phyloP scores from a whole-genome alignment of 306 rosid genomes.

The Dalbergia oliveri region DNA sequence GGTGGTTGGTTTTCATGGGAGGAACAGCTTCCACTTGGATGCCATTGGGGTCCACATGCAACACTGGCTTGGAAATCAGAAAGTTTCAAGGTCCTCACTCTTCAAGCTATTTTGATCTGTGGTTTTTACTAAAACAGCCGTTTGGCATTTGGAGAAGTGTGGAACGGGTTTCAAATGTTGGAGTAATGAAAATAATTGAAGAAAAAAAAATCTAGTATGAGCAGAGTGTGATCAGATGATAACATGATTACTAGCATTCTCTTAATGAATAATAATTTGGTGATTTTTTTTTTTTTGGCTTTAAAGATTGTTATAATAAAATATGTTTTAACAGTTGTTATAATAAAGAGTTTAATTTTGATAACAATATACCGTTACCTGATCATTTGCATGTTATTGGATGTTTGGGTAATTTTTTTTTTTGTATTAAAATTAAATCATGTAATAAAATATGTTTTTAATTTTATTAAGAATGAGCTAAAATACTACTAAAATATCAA shows the following conservation, averaged over 20 bases:
- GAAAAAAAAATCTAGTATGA: neutral
- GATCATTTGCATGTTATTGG: too few species aligned
- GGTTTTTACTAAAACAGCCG: conserved; percentile 31
- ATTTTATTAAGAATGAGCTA: too few species aligned
- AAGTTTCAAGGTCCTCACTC: conserved; percentile 59
- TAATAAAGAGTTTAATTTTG: too few species aligned
- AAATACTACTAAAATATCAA: too few species aligned
- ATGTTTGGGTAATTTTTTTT: too few species aligned
- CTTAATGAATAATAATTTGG: conserved; percentile 1
- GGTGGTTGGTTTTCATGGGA: conserved; percentile 90
- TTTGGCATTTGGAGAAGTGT: conserved; percentile 22
- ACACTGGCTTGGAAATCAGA: conserved; percentile 90
- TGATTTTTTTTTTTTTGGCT: neutral
- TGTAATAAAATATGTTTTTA: too few species aligned
- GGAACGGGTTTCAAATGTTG: conserved; percentile 30
- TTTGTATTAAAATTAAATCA: too few species aligned
- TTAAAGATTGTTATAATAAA: too few species aligned
- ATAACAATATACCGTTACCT: too few species aligned
- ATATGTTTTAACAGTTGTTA: too few species aligned
- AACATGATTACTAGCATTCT: conserved; percentile 25
- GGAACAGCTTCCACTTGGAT: conserved; percentile 82
- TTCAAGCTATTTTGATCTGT: conserved; percentile 63
- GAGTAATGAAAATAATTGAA: neutral
- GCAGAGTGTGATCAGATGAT: conserved; percentile 11
- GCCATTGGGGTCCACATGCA: conserved; percentile 96